These are phyloP conservation scores for Phytophthora hibernalis DNA, from an alignment of 352 stramenopile species.

Conservation along the genomic window DNA sequence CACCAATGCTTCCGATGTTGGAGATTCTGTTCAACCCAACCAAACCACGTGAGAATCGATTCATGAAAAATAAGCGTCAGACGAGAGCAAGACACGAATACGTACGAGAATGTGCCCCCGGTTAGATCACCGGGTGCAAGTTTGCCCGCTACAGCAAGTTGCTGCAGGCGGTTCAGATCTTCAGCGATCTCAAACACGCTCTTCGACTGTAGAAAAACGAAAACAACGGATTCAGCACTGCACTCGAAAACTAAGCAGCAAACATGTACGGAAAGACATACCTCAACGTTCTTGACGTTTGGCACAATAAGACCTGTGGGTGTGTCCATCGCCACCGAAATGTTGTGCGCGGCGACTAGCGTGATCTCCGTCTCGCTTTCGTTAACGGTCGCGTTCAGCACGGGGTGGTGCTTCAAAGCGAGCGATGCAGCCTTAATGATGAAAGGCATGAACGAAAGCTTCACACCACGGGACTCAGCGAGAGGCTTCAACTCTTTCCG, in stretches of 20 bases:
- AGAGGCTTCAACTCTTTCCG: conserved; percentile 91
- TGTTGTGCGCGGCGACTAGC: conserved; percentile 95
- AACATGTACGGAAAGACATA: conserved; percentile 22
- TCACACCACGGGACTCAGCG: conserved; percentile 77
- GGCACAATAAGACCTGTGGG: conserved; percentile 96
- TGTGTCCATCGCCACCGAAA: conserved; percentile 99
- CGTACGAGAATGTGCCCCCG: conserved; percentile 92
- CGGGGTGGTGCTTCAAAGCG: conserved; percentile 94
- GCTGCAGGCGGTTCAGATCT: conserved; percentile 91
- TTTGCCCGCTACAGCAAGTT: conserved; percentile 81
- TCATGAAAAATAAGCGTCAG: neutral
- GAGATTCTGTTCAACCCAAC: conserved; percentile 62
- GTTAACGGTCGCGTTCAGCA: conserved; percentile 94
- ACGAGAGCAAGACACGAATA: conserved; percentile 12
- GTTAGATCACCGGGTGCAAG: conserved; percentile 88
- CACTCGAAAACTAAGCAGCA: neutral
- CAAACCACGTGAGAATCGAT: neutral
- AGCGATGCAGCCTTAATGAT: conserved; percentile 96
- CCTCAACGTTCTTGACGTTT: conserved; percentile 95
- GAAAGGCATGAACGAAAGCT: conserved; percentile 97
- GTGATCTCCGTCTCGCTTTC: conserved; percentile 87
- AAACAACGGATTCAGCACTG: neutral
- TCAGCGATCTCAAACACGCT: conserved; percentile 85
- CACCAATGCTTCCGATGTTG: conserved; percentile 97
- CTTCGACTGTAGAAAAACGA: conserved; percentile 51